phyloP scores from a whole-genome alignment of 148 eudicot genomes.

The Euryodendron excelsum region DNA sequence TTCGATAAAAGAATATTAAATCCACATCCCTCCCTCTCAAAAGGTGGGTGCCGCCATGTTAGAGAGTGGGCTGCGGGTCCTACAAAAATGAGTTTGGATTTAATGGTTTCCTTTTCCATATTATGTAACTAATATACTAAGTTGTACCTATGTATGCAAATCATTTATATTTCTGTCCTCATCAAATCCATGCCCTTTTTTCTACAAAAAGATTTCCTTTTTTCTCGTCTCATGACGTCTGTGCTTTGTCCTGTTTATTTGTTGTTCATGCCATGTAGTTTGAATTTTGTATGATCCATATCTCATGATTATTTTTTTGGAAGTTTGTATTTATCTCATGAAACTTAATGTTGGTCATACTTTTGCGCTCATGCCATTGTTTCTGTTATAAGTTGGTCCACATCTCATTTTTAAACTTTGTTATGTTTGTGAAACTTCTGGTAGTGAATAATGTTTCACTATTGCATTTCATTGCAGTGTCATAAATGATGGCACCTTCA shows the following conservation, averaged over 20 bases:
- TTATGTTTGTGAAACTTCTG: constrained; percentile 11
- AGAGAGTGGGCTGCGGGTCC: too few relatives aligned
- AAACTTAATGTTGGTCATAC: not conserved
- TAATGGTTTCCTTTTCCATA: not conserved
- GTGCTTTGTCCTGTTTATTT: not conserved
- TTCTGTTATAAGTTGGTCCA: not conserved
- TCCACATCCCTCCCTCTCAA: too few relatives aligned
- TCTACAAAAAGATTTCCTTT: not conserved
- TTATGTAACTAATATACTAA: not conserved
- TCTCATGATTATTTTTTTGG: not conserved
- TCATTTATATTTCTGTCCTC: not conserved
- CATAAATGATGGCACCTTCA: constrained; percentile 71
- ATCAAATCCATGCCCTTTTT: not conserved
- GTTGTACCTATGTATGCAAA: not conserved
- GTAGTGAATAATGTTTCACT: not conserved
- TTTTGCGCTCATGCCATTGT: not conserved
- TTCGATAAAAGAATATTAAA: too few relatives aligned
- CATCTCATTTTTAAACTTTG: not conserved
- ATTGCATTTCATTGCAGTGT: constrained; percentile 50
- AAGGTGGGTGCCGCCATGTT: too few relatives aligned
- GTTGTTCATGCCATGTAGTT: not conserved
- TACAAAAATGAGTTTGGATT: not conserved
- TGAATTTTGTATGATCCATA: not conserved
- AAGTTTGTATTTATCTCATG: not conserved
- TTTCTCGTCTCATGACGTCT: not conserved